Conservation (phyloP, 2,329 filamentous ascomycete genomes). For the Pseudopithomyces chartarum region DNA sequence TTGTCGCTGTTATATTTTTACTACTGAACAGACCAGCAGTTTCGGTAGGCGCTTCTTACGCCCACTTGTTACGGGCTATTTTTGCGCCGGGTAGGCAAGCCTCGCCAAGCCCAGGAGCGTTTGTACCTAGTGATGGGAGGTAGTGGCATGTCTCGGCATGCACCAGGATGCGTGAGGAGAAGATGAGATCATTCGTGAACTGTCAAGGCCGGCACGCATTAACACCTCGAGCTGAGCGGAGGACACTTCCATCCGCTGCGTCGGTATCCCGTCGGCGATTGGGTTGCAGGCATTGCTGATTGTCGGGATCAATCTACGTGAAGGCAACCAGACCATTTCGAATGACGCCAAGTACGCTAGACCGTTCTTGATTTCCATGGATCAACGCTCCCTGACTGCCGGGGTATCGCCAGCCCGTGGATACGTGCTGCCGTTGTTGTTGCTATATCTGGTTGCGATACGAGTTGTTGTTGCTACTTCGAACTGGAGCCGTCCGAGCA, state of each 20-base stretch:
- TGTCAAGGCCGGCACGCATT: constrained; percentile 12
- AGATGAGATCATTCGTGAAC: constrained; percentile 20
- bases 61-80: constrained; percentile 32
- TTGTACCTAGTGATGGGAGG: constrained; percentile 19
- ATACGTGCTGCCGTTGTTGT: constrained; percentile 27
- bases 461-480: constrained; percentile 20
- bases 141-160: constrained; percentile 20
- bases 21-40: constrained; percentile 18
- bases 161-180: constrained; percentile 16
- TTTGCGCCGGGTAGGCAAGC: constrained; percentile 31
- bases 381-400: constrained; percentile 19
- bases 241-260: constrained; percentile 7
- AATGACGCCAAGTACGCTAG: constrained; percentile 21
- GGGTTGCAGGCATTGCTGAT: constrained; percentile 13
- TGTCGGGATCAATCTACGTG: constrained; percentile 15
- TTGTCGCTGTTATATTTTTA: not conserved
- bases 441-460: constrained; percentile 33
- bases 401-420: constrained; percentile 16
- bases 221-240: constrained; percentile 28
- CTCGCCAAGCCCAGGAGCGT: constrained; percentile 29
- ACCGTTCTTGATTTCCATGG: constrained; percentile 13
- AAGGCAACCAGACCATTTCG: constrained; percentile 7
- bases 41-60: constrained; percentile 22
- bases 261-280: constrained; percentile 10
- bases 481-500: no score